Conservation (phyloP, 2,329 filamentous ascomycete species). For the Blastomyces emzantsi region DNA sequence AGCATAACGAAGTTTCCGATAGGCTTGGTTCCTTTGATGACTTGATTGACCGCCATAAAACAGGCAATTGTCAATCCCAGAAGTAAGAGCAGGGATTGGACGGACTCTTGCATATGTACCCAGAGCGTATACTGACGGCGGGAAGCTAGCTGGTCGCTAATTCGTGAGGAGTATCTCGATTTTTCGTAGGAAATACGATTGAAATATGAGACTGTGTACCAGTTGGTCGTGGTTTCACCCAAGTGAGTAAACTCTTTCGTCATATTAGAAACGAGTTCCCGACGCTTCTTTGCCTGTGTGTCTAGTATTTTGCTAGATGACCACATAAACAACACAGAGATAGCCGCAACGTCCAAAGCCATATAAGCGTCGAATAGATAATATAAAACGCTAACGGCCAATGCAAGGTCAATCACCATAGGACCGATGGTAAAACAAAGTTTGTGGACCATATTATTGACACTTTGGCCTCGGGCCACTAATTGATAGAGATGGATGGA, state of each 20-base stretch:
- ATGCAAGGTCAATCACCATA: slow-evolving; percentile 51
- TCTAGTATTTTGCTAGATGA: slow-evolving; percentile 35
- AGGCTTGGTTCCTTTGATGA: slow-evolving; percentile 41
- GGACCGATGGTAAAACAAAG: slow-evolving; percentile 53
- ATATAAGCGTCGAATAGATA: slow-evolving; percentile 55
- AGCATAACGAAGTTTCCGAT: slow-evolving; percentile 57
- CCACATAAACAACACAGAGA: slow-evolving; percentile 46
- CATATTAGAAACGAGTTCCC: slow-evolving; percentile 33
- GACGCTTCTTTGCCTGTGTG: slow-evolving; percentile 33
- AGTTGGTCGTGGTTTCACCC: slow-evolving; percentile 51
- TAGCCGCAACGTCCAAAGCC: slow-evolving; percentile 41
- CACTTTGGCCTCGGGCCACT: slow-evolving; percentile 53
- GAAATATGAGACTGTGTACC: slow-evolving; percentile 52
- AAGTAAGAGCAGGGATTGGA: slow-evolving; percentile 41
- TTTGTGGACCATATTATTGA: slow-evolving; percentile 52
- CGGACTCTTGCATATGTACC: slow-evolving; percentile 28
- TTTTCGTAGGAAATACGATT: slow-evolving; percentile 49
- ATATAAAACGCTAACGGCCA: slow-evolving; percentile 54
- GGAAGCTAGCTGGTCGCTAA: slow-evolving; percentile 31
- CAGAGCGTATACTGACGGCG: slow-evolving; percentile 30
- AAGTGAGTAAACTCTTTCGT: slow-evolving; percentile 46
- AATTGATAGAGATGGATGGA: slow-evolving; percentile 57
- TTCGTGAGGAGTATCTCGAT: slow-evolving; percentile 37
- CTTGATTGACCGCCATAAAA: slow-evolving; percentile 47
- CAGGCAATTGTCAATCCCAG: slow-evolving; percentile 42